Conservation (phyloP, 2,329 filamentous ascomycete species). For the Aspergillus pseudoviridinutans region DNA sequence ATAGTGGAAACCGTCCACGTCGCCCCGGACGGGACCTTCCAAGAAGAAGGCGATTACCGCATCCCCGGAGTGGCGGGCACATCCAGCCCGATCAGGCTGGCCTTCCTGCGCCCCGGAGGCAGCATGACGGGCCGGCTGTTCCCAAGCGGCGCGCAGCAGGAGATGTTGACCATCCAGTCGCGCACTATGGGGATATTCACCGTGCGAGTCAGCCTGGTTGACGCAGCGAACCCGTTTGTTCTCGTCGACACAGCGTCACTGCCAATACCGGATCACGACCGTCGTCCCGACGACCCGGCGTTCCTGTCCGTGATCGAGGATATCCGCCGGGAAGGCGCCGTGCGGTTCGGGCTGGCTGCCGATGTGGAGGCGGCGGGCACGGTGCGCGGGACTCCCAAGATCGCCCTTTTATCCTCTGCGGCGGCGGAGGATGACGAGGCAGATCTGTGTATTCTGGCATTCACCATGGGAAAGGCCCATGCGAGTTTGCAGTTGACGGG, state of each 20-base stretch:
- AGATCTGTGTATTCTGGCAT: constrained; percentile 24
- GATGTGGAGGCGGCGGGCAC: constrained; percentile 32
- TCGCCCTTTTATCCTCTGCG: constrained; percentile 47
- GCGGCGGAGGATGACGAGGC: not conserved
- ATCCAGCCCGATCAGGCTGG: constrained; percentile 52
- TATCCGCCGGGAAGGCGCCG: constrained; percentile 53
- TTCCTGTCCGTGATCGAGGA: constrained; percentile 47
- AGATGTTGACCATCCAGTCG: constrained; percentile 25
- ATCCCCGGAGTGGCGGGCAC: constrained; percentile 60
- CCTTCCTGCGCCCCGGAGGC: constrained; percentile 57
- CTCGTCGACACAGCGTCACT: constrained; percentile 54
- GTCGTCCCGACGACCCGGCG: not conserved
- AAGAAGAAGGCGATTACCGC: constrained; percentile 48
- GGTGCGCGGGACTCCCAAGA: constrained; percentile 56
- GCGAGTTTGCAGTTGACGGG: constrained; percentile 25
- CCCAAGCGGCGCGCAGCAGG: constrained; percentile 50
- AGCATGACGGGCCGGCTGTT: constrained; percentile 59
- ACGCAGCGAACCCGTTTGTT: constrained; percentile 59
- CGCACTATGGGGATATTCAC: constrained; percentile 41
- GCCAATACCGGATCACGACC: constrained; percentile 14
- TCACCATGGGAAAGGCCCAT: constrained; percentile 23
- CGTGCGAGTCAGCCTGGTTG: constrained; percentile 51
- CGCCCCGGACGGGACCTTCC: constrained; percentile 41
- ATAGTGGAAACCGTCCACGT: constrained; percentile 55
- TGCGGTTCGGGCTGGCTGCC: constrained; percentile 54